Conservation (phyloP, 352 stramenopile genomes). For the Aphanomyces astaci region DNA sequence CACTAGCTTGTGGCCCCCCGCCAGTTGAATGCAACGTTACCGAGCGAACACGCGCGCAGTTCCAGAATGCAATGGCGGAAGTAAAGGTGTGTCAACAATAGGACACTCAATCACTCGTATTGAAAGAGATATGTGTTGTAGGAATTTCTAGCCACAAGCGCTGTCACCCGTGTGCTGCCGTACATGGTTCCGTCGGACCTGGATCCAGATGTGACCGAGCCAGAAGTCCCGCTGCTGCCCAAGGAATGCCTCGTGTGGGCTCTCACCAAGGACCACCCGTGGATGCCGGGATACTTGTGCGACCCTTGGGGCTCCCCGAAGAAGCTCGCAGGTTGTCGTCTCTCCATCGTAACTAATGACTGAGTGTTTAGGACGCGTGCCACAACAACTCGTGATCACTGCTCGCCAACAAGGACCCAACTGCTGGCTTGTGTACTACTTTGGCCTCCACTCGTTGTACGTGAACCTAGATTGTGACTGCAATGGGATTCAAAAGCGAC, state of each 20-base stretch:
- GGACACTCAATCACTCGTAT: no score
- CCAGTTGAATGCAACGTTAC: background rate
- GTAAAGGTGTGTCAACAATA: background rate
- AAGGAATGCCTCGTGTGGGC: background rate
- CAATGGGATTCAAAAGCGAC: background rate
- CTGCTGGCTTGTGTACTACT: constrained; percentile 2
- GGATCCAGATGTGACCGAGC: background rate
- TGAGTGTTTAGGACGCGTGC: no score
- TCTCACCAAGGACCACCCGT: background rate
- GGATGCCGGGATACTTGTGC: background rate
- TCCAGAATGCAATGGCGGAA: background rate
- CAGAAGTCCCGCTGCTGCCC: background rate
- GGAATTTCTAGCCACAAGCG: background rate
- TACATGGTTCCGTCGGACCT: background rate
- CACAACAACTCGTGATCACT: no score
- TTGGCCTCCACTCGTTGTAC: background rate
- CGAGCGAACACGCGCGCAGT: background rate
- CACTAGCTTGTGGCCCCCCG: background rate
- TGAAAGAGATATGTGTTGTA: constrained; percentile 4
- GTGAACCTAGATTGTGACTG: background rate
- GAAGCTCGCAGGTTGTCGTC: no score
- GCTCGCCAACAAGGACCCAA: background rate
- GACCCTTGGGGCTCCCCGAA: no score
- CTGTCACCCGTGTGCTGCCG: background rate
- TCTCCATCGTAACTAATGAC: no score